These are phyloP conservation scores for Aspergillus udagawae DNA, from an alignment of 2,329 filamentous ascomycete genomes.

Conservation along the genomic window DNA sequence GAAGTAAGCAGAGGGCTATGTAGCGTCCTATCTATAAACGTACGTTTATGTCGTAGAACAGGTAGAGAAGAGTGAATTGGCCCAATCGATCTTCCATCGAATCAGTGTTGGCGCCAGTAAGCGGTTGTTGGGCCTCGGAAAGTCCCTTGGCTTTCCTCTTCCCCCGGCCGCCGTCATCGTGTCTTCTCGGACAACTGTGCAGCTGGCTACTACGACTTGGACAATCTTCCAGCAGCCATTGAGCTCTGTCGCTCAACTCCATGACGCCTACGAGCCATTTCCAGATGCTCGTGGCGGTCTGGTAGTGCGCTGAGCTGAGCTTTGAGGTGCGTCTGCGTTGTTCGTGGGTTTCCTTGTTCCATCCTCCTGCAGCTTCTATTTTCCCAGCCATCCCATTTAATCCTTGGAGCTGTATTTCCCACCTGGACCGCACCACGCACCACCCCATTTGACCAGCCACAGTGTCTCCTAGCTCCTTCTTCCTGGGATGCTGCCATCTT, in stretches of 20 bases:
- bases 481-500: slow-evolving; percentile 9
- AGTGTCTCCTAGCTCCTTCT: slow-evolving; percentile 11
- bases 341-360: slow-evolving; percentile 7
- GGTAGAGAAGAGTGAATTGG: neutral
- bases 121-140: neutral
- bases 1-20: neutral
- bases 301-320: slow-evolving; percentile 5
- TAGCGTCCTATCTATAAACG: neutral
- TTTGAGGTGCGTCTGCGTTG: slow-evolving; percentile 9
- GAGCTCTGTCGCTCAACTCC: slow-evolving; percentile 13
- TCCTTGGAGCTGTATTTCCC: slow-evolving; percentile 4
- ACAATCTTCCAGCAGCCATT: slow-evolving; percentile 12
- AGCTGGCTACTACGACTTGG: neutral
- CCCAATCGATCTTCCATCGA: neutral
- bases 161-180: slow-evolving; percentile 1
- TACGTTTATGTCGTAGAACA: neutral
- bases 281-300: slow-evolving; percentile 20
- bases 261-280: slow-evolving; percentile 17
- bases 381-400: slow-evolving; percentile 41
- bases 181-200: neutral
- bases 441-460: slow-evolving; percentile 31
- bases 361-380: slow-evolving; percentile 16
- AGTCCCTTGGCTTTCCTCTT: neutral
- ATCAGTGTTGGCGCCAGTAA: neutral
- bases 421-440: neutral